Base-by-base conservation (phyloP, 2,329 filamentous ascomycete genomes). In the Sclerotinia minor region DNA sequence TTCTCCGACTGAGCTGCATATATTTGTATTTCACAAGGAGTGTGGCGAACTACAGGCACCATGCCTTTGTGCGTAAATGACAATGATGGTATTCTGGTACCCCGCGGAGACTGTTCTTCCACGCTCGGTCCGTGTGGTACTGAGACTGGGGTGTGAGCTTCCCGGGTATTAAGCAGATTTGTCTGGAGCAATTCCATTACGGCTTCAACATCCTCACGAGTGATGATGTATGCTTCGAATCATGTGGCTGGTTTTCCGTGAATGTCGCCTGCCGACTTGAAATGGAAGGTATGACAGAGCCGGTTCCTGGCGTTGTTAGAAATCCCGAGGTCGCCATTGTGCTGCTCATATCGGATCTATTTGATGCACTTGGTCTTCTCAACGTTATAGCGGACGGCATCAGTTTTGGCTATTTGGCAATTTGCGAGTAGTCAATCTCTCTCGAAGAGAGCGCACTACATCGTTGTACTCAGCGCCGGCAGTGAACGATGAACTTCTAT, bases 351-450 rank as follows among this genome's bases (percentile, higher is more conserved):
- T 52, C 15, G 9, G 24, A 26, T 41, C 11, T 44, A 19, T 53
- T 71, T 2, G 29, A 52, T 52, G 38, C 67, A 57, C 72, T 75
- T 13, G 74, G 70, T 55, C 71, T 67, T 32, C 73, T 68, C 54
- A 75, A 68, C 3, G 73, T 75, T 32, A 75, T 75, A 1, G 72
- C 71, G 41, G 67, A 63, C 5, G 74, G 73, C 13, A 67, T 67
- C 5, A 65, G 47, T 72, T 26, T 15, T 67, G 67, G 1, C 9
- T 35, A 24, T 32, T 26, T 52, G 54, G 41, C 7, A 74, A 26
- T 60, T 71, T 71, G 7, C 69, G 70, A 35, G 64, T 15, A 17
- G 73, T 73, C 57, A 75, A 65, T 29, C 55, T 72, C 24, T 72
- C 63, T 5, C 71, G 71, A 41, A 75, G 65, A n/a, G 69, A 70